Evolutionary conservation across 345 rosid species (phyloP), one percentile per base, ranked within the genome.

Genomic region (Streptanthus diversifolius): DNA sequence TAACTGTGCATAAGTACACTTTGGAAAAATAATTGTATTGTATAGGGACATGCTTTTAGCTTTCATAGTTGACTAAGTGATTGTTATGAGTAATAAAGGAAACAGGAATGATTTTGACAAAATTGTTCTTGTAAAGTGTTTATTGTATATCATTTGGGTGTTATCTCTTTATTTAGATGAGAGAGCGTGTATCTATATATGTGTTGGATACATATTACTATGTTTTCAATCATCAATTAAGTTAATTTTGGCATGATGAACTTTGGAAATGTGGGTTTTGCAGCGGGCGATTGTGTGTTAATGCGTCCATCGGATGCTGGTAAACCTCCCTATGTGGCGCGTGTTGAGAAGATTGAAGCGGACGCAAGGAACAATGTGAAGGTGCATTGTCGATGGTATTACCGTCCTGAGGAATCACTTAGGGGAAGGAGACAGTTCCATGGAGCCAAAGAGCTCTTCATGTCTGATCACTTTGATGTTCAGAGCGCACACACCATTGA

Each of bases 361-460:
- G 93, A 90, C 70, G 75, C 63, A 27, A 80, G 93, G 69, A 83
- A 76, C 80, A 85, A 88, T 39, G 85, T 88, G 45, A 87, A 87
- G 77, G 98, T 93, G 37, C 81, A 77, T 75, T 92, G 81, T 11
- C 81, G 88, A 71, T 93, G 98, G 98, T 93, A 88, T 45, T 90
- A 93, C 47, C 83, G 95, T 48, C 98, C 98, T 1, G 93, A 92
- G 80, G 95, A 92, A 68, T 86, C 96, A 0, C 76, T 81, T 8
- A 93, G 97, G 17, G 98, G 98, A 9, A 72, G 98, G 79, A 84
- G 93, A 56, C 90, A 85, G 82, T 93, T 93, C 73, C 95, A 90
- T 74, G 98, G 98, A 41, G 91, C 85, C 0, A 92, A 90, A 75
- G 98, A 92, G 84, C 87, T 92, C 1, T 88, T 92, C 79, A 63